Conservation (phyloP, 768 basidiomycete species). For the Hirschioporus abietinus region DNA sequence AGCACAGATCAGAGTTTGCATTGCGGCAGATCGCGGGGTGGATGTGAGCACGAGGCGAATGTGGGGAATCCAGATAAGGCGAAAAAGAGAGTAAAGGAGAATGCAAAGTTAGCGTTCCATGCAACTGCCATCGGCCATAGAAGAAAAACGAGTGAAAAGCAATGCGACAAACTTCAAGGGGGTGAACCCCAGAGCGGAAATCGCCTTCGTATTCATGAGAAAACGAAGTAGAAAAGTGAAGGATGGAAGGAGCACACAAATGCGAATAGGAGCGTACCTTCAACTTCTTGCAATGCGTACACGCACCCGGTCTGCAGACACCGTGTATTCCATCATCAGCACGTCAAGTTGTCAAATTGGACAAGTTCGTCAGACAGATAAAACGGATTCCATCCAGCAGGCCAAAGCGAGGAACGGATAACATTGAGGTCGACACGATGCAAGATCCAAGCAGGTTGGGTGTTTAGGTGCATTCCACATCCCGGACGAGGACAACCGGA, state of each 20-base stretch:
- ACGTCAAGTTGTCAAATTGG: not conserved
- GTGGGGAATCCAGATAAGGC: not conserved
- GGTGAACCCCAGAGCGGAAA: not conserved
- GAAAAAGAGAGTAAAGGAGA: not conserved
- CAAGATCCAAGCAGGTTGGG: not conserved
- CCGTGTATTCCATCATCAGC: not conserved
- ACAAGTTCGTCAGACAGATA: not conserved
- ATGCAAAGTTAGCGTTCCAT: not conserved
- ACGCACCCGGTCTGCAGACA: constrained; percentile 62
- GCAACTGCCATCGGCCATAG: not conserved
- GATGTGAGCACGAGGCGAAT: not conserved
- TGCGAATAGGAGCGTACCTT: constrained; percentile 49
- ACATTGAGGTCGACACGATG: not conserved
- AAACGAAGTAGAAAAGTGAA: not conserved
- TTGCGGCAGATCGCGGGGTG: not conserved
- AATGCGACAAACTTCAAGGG: not conserved
- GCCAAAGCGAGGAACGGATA: not conserved
- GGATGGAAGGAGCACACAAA: not conserved
- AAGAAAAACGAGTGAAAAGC: not conserved
- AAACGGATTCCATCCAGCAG: not conserved
- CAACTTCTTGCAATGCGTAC: constrained; percentile 81
- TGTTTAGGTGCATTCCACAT: not conserved
- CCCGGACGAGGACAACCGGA: not conserved
- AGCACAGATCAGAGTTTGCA: not conserved
- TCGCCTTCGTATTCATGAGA: constrained; percentile 1